Conservation (phyloP, 192 early-diverging fungal genomes). For the Mortierella hygrophila region DNA sequence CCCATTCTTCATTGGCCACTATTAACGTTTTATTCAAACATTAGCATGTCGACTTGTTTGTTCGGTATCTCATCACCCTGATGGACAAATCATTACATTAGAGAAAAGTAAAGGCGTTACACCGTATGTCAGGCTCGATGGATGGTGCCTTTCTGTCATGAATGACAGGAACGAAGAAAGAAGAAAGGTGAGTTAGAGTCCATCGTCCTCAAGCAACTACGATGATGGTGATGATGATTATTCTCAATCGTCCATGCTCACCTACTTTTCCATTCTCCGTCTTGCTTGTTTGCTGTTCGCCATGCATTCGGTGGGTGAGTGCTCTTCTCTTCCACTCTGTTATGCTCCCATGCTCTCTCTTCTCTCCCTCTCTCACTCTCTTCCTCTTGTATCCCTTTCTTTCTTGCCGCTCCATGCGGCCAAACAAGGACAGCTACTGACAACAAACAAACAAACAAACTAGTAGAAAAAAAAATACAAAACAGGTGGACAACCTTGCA, state of each 20-base stretch:
- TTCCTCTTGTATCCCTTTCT: background rate
- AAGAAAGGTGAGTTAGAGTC: no score
- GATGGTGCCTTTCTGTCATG: no score
- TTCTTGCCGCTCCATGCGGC: background rate
- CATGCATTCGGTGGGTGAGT: background rate
- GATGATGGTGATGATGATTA: background rate
- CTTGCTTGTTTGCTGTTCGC: background rate
- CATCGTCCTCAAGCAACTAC: background rate
- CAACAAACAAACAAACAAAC: background rate
- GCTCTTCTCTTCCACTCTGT: no score
- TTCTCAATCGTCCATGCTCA: constrained; percentile 1
- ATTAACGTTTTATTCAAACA: no score
- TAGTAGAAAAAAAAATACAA: background rate
- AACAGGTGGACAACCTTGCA: constrained; percentile 1
- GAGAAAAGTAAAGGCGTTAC: no score
- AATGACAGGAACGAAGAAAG: no score
- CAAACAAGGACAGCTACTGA: background rate
- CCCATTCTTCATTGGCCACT: no score
- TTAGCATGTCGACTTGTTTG: no score
- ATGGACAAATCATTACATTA: no score
- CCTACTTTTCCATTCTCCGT: background rate
- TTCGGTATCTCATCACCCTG: no score
- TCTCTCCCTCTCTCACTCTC: background rate
- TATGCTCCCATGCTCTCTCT: background rate
- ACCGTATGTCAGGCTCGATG: no score